phyloP scores from a whole-genome alignment of 345 rosid genomes.

The Boechera stricta region DNA sequence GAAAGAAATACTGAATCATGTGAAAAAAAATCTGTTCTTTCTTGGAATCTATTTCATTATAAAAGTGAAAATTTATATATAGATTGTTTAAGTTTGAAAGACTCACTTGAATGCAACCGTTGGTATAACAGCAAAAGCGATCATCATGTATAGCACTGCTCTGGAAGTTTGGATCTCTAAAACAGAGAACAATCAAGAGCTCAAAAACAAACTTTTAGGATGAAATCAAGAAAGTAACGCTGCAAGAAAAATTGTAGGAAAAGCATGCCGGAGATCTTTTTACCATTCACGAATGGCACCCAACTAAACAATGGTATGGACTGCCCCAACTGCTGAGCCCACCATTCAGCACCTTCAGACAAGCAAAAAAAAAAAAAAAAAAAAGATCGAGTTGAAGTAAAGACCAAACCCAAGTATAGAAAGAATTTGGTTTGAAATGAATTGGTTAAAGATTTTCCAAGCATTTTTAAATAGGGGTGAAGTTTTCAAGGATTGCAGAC shows the following conservation, averaged over 20 bases:
- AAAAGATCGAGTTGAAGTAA: neutral
- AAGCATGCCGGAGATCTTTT: conserved; percentile 15
- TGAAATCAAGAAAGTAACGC: neutral
- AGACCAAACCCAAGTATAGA: conserved; percentile 14
- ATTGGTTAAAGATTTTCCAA: conserved; percentile 4
- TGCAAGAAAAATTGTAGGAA: conserved; percentile 6
- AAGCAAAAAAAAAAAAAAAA: neutral
- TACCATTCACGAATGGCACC: conserved; percentile 89
- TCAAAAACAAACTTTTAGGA: neutral
- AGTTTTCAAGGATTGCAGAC: neutral
- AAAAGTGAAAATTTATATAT: too few species aligned
- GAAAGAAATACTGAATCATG: neutral
- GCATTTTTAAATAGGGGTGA: neutral
- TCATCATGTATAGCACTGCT: conserved; percentile 69
- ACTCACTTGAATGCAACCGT: conserved; percentile 91
- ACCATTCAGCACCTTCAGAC: conserved; percentile 90
- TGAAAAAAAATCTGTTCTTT: too few species aligned
- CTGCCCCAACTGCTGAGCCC: conserved; percentile 76
- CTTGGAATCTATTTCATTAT: too few species aligned
- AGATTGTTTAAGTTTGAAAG: conserved; percentile 18
- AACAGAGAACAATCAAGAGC: conserved; percentile 29
- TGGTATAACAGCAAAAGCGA: conserved; percentile 79
- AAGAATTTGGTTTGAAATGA: conserved; percentile 2
- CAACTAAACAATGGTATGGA: conserved; percentile 76
- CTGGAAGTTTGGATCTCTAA: conserved; percentile 71